Evolutionary conservation across 257 asterid genomes (phyloP).

Genomic region (Ligustrum vulgare): DNA sequence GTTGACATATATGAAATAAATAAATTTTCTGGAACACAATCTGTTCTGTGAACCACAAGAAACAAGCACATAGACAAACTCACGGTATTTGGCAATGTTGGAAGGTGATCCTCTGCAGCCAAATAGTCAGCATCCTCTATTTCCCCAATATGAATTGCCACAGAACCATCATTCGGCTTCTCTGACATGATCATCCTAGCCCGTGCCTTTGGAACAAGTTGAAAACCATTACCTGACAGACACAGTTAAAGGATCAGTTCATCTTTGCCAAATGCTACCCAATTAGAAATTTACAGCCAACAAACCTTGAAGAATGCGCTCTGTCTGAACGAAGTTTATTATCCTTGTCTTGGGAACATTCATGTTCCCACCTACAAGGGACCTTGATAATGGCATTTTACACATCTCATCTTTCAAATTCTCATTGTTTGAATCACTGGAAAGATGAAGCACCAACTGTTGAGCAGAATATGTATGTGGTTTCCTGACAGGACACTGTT

Average conservation of each 20-base stretch:
- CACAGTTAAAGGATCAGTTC: constrained; percentile 35
- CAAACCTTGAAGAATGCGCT: constrained; percentile 79
- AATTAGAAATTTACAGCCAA: constrained; percentile 24
- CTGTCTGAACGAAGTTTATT: constrained; percentile 58
- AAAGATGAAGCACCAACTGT: constrained; percentile 41
- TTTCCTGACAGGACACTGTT: constrained; percentile 52
- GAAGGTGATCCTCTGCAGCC: constrained; percentile 82
- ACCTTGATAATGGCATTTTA: constrained; percentile 76
- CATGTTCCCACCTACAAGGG: constrained; percentile 77
- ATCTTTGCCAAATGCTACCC: constrained; percentile 12
- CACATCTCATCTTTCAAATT: constrained; percentile 64
- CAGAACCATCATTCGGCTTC: constrained; percentile 83
- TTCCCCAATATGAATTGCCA: constrained; percentile 84
- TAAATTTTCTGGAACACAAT: constrained; percentile 6
- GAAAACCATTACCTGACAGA: constrained; percentile 59
- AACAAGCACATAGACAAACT: constrained; percentile 35
- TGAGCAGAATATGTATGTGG: constrained; percentile 47
- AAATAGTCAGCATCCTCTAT: constrained; percentile 65
- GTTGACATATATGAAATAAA: constrained; percentile 1
- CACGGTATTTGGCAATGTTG: constrained; percentile 88
- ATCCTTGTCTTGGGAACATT: constrained; percentile 76
- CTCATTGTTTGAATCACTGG: constrained; percentile 64
- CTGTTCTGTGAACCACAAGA: constrained; percentile 19
- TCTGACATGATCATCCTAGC: constrained; percentile 91
- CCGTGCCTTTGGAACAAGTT: constrained; percentile 57